These are phyloP conservation scores for Calonectria montana DNA, from an alignment of 2,329 filamentous ascomycete genomes.

Conservation along the genomic window DNA sequence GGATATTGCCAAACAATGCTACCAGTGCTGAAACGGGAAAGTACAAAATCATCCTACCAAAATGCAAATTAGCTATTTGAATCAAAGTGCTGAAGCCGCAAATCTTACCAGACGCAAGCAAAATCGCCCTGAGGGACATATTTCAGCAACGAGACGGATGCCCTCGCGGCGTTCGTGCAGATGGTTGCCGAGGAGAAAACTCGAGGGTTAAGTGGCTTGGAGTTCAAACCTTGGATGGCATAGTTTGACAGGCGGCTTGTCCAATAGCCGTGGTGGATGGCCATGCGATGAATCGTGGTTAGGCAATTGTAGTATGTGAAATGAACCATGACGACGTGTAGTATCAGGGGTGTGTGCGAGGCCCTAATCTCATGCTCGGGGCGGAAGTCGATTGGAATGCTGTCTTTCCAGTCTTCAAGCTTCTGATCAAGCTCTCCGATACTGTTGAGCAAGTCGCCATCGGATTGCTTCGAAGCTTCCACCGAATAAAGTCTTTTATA, in stretches of 20 bases:
- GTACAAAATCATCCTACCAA: conserved; percentile 83
- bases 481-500: conserved; percentile 95
- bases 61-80: conserved; percentile 42
- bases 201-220: conserved; percentile 88
- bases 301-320: conserved; percentile 98
- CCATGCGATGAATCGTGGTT: conserved; percentile 98
- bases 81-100: not conserved
- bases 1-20: conserved; percentile 93
- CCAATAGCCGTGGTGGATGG: conserved; percentile 97
- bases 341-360: conserved; percentile 89
- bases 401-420: conserved; percentile 95
- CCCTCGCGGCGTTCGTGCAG: conserved; percentile 91
- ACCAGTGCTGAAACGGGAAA: conserved; percentile 96
- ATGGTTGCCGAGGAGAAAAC: conserved; percentile 94
- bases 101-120: conserved; percentile 88
- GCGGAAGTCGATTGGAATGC: conserved; percentile 94
- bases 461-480: conserved; percentile 89
- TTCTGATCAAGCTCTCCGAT: conserved; percentile 94
- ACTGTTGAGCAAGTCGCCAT: conserved; percentile 92
- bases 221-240: conserved; percentile 93
- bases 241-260: conserved; percentile 94
- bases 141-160: conserved; percentile 92
- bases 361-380: conserved; percentile 97
- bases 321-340: conserved; percentile 94
- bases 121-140: conserved; percentile 97